phyloP scores from a whole-genome alignment of 2,329 filamentous ascomycete genomes.

The Colletotrichum chlorophyti region DNA sequence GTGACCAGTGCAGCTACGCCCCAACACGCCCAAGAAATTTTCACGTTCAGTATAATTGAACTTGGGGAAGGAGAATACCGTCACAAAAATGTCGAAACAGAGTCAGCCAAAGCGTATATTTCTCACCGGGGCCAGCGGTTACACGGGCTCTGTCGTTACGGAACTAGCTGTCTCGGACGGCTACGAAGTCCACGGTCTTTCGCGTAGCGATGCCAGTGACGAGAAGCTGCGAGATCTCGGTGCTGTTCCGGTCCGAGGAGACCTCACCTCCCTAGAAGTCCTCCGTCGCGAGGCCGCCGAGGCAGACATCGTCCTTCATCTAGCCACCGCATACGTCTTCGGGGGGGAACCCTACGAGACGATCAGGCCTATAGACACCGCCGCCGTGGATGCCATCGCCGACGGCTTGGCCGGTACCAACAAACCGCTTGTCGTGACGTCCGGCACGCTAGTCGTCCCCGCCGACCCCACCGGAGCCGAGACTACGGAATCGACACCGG shows the following conservation, averaged over 20 bases:
- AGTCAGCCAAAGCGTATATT: constrained; percentile 33
- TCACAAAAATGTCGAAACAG: not conserved
- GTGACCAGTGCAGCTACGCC: too few species aligned
- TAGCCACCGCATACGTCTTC: constrained; percentile 44
- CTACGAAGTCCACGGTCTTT: constrained; percentile 44
- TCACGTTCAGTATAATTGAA: too few species aligned
- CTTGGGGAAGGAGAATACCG: too few species aligned
- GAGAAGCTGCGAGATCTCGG: constrained; percentile 44
- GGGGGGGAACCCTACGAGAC: constrained; percentile 36
- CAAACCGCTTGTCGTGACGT: constrained; percentile 44
- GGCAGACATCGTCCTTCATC: constrained; percentile 51
- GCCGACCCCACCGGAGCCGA: constrained; percentile 37
- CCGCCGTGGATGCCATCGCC: constrained; percentile 44
- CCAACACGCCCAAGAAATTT: too few species aligned
- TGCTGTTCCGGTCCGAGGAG: constrained; percentile 46
- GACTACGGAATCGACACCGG: constrained; percentile 33
- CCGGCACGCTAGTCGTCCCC: constrained; percentile 36
- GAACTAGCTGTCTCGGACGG: constrained; percentile 43
- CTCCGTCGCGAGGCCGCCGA: constrained; percentile 43
- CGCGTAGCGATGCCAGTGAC: constrained; percentile 35
- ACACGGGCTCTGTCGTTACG: constrained; percentile 44
- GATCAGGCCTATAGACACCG: constrained; percentile 37
- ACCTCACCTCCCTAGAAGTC: constrained; percentile 44
- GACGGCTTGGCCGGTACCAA: constrained; percentile 38
- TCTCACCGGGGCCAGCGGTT: constrained; percentile 49